Base-by-base conservation (phyloP, 176 grass and related monocot genomes). In the Ensete ventricosum region DNA sequence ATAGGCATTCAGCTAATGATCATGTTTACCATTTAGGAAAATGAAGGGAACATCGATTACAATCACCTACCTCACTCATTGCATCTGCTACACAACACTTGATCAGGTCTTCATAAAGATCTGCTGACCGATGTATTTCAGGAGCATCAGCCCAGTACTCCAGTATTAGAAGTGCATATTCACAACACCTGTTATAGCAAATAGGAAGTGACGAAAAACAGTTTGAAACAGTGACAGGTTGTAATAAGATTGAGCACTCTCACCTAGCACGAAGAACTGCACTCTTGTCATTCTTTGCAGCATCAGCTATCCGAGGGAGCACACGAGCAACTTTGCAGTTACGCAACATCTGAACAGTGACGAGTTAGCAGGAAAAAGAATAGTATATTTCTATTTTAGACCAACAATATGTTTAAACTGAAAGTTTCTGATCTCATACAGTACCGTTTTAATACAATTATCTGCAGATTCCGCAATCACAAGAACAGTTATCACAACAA, bases 81-180 rank as follows among this genome's bases (percentile, higher is more conserved):
- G 92, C 92, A 76, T 96, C 92, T 80, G 89, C 92, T 58, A 92
- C 92, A 83, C 89, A 96, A 84, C 89, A 92, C 76, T 85, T 96
- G 81, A 96, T 92, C 65, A 96, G 69, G 87, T 96, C 92, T 85
- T 96, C 89, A 1, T 96, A 96, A n/a, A 92, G 69, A 89, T 92
- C 89, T 81, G 92, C 86, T 63, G 89, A 87, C 14, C 92, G 84
- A 69, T 96, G 92, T 89, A 96, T 96, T 81, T 96, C 92, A 22
- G 84, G 92, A 22, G 89, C 92, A 83, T 96, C 92, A 59, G 92
- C 92, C 92, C 92, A 96, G 82, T 96, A 96, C 82, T 96, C 92
- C 60, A 96, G 77, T 84, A 89, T 23, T 78, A 92, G 78, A 75
- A 96, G 78, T 14, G 89, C 82, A 69, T 96, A 96, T 73, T 96